Evolutionary conservation across 2,329 filamentous ascomycete genomes (phyloP), one percentile per base, ranked within the genome.

Genomic region (Fusarium longipes): DNA sequence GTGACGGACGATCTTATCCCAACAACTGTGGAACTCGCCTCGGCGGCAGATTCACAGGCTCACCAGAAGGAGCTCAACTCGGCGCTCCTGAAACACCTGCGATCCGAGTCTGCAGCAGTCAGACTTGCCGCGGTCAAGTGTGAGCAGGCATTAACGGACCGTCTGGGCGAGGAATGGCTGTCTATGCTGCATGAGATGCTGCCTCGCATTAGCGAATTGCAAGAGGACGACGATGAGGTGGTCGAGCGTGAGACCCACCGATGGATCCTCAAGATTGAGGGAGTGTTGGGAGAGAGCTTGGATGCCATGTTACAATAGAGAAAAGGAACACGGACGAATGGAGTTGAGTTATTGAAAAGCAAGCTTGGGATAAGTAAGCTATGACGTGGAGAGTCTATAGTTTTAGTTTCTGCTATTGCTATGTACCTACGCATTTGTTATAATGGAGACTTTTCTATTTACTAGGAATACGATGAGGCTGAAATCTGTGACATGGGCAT

Each of bases 141-240:
- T 70, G 88, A 98, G 81, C 91, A 93, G 75, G 87, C 86, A 15
- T 82, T 98, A 65, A 96, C 93, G 14, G 88, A 91, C 70, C 84
- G 87, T 45, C 80, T 98, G 25, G 94, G 94, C 60, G 94, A 98
- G 77, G 96, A 99, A 76, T 99, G 96, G 96, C 81, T 99, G 61
- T 87, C 89, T 2, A 86, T 96, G 82, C 78, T 98, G 75, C 93
- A 95, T 0, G 96, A 99, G 85, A 98, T 97, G 91, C 81, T 99
- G 77, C 95, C 96, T 20, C 93, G 95, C 68, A 97, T 99, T 72
- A 96, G 93, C 74, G 96, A 99, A 82, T 79, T 97, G 74, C 91
- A 97, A 81, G 96, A 99, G 76, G 96, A 99, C 77, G 96, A 98
- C 70, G 94, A 98, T 75, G 96, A 98, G 81, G 85, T 86, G 27